Base-by-base conservation (phyloP, 148 eudicot genomes). In the Diospyros kaki region DNA sequence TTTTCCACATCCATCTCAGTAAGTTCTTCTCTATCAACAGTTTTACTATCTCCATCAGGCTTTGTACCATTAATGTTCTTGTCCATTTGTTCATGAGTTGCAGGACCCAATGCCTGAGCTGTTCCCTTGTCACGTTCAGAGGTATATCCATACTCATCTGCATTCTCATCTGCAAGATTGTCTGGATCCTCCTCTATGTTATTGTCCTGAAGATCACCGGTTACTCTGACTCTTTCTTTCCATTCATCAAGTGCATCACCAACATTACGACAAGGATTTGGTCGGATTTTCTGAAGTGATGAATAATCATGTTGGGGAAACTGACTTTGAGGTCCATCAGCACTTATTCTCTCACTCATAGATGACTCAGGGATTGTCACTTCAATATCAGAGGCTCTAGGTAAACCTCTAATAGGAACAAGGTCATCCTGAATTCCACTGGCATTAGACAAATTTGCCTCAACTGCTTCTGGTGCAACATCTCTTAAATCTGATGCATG, bases 201-300 rank as follows among this genome's bases (percentile, higher is more conserved):
- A 42, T 79, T 71, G 14, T 87, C 86, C 73, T 83, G 84, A 72
- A 87, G 64, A 81, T 96, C 99, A 59, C 81, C 68, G 44, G 96
- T 86, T 61, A 96, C 95, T 81, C 88, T 91, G 41, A 91, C 92
- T 81, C 93, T 85, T 75, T 96, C 98, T 88, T 96, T 93, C 99
- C 99, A 96, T 58, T 88, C 91, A 61, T 96, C 87, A 74, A 96
- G 89, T 3, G 99, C 99, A 86, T 93, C 93, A 8, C 99, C 99
- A 42, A 96, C 56, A 64, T 83, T 85, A 72, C 98, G 86, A 14
- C 80, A 81, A 69, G 99, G 99, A 80, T 96, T 96, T 5, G 95
- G 98, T 70, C 89, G 89, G 75, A 61, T 76, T 68, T 89, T 93
- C 82, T 78, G 86, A 61, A 71, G 71, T 58, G 87, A 82, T 1